These are phyloP conservation scores for Cladophialophora psammophila DNA, from an alignment of 2,329 filamentous ascomycete species.

Conservation along the genomic window DNA sequence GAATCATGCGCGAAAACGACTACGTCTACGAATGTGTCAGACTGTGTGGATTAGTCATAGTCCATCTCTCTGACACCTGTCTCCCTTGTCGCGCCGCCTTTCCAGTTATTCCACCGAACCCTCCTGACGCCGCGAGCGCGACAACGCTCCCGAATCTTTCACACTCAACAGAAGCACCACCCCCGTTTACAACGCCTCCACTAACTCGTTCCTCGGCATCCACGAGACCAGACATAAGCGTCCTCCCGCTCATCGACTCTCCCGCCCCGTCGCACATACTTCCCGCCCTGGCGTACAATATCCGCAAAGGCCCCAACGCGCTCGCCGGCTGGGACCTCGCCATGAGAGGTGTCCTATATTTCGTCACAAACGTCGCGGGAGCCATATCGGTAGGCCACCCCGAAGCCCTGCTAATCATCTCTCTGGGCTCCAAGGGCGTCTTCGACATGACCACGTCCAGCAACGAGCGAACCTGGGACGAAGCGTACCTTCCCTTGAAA, in stretches of 20 bases:
- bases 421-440: not conserved
- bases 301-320: not conserved
- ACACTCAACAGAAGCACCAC: not conserved
- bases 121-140: not conserved
- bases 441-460: not conserved
- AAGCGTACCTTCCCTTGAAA: not conserved
- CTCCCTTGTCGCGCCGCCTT: not conserved
- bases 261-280: not conserved
- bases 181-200: not conserved
- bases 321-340: not conserved
- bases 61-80: slow-evolving; percentile 3
- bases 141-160: not conserved
- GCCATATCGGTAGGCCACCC: not conserved
- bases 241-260: slow-evolving; percentile 1
- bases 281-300: not conserved
- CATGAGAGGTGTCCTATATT: not conserved
- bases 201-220: not conserved
- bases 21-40: not conserved
- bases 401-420: not conserved
- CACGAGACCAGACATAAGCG: not conserved
- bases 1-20: not conserved
- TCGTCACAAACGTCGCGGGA: not conserved
- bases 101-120: not conserved
- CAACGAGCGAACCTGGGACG: not conserved
- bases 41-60: not conserved